Conservation (phyloP, 2,329 filamentous ascomycete species). For the Penicillium sp. region DNA sequence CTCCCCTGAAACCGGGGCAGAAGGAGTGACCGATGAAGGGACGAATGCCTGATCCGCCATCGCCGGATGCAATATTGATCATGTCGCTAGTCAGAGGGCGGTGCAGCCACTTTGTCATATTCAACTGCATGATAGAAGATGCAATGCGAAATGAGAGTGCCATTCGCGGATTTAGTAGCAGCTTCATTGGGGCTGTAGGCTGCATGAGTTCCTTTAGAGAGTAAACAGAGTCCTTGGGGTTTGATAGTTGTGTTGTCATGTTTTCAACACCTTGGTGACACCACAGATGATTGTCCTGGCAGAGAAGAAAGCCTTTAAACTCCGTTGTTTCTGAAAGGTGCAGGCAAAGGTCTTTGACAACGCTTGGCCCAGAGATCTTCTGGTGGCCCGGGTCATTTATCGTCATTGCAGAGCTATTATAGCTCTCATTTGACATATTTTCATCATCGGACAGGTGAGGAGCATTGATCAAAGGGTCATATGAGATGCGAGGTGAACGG, state of each 20-base stretch:
- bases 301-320: neutral
- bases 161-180: neutral
- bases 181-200: neutral
- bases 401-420: neutral
- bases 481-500: neutral
- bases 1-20: neutral
- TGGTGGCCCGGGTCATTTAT: neutral
- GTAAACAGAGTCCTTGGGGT: neutral
- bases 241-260: neutral
- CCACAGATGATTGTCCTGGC: neutral
- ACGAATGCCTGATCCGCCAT: neutral
- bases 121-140: neutral
- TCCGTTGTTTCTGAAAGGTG: neutral
- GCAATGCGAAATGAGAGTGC: neutral
- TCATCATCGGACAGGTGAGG: neutral
- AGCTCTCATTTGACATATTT: neutral
- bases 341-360: neutral
- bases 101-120: neutral
- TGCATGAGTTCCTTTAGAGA: neutral
- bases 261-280: neutral
- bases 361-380: neutral
- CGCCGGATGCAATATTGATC: neutral
- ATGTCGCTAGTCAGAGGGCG: neutral
- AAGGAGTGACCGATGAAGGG: neutral
- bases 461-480: neutral